Base-by-base conservation (phyloP, 768 basidiomycete genomes). In the Phanerochaete carnosa region DNA sequence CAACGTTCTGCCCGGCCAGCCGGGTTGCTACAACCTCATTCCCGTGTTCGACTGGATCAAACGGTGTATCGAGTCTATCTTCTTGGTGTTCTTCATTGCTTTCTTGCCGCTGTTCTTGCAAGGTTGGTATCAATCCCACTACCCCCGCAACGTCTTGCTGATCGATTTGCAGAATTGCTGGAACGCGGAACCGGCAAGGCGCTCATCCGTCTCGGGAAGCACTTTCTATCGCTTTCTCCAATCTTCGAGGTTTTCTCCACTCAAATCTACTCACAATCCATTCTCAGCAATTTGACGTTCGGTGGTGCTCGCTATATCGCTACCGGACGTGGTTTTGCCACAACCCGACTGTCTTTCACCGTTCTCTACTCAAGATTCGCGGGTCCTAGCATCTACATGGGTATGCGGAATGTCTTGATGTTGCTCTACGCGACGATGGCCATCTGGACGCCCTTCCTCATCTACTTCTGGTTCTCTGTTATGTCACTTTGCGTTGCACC, bases 401-500 rank as follows among this genome's bases (percentile, higher is more conserved):
- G 96, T 64, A 93, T 98, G 88, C 84, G 97, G 64, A 96, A 95
- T 65, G 79, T 98, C 23, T 78, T 98, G 28, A 72, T 98, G 59
- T 80, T 99, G 67, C 87, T 97, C 57, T 99, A 96, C 71, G 87
- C 89, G 66, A 93, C 95, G 47, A 80, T 98, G 79, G 78, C 93
- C 25, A 83, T 99, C 67, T 98, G 93, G 90, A 91, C 93, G 59
- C 92, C 93, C 4, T 90, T 94, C 75, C 80, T 98, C 67, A 93
- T 96, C 76, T 99, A 98, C 82, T 99, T 98, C 86, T 98, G 96
- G 96, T 83, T 94, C 73, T 96, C 97, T 16, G 94, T 98, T 59
- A 74, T 95, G 61, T 95, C 95, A 11, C 85, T 99, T 22, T 96
- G 94, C 75, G 83, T 98, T 66, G 94, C 97, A 35, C 97, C 97